Evolutionary conservation across 768 basidiomycete species (phyloP).

Genomic region (Boletus insuetus): DNA sequence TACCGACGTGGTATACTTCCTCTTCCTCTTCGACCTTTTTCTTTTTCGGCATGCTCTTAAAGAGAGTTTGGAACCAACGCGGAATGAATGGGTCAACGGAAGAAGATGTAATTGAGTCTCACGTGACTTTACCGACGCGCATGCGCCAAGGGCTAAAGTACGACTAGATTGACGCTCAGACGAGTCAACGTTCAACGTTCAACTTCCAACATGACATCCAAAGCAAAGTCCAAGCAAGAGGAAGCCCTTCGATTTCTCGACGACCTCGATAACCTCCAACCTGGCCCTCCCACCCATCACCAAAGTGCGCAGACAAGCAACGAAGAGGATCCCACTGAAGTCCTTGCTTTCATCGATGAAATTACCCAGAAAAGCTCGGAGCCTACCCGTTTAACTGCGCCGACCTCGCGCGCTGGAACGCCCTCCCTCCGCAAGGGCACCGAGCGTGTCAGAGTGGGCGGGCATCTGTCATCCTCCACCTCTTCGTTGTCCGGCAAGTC

Average conservation of each 20-base stretch:
- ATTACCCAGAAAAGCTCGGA: conserved; percentile 90
- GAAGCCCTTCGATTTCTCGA: conserved; percentile 93
- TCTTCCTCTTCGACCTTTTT: conserved; percentile 33
- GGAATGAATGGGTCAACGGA: not conserved
- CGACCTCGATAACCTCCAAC: conserved; percentile 83
- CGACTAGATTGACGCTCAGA: not conserved
- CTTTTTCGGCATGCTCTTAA: conserved; percentile 21
- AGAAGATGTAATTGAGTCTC: not conserved
- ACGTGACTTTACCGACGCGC: conserved; percentile 15
- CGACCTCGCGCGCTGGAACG: conserved; percentile 63
- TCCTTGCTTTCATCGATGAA: conserved; percentile 91
- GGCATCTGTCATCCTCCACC: conserved; percentile 38
- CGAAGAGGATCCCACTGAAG: conserved; percentile 74
- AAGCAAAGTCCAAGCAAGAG: conserved; percentile 74
- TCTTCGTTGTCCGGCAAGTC: conserved; percentile 38
- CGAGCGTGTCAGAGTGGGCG: conserved; percentile 69
- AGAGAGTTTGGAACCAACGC: not conserved
- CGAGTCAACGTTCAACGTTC: not conserved
- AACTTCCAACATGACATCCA: conserved; percentile 34
- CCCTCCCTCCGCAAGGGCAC: conserved; percentile 73
- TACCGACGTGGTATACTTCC: conserved; percentile 47
- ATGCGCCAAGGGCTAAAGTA: not conserved
- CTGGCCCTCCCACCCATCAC: conserved; percentile 30
- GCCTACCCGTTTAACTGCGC: conserved; percentile 57
- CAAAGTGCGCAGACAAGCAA: conserved; percentile 30